Conservation (phyloP, 495 filamentous ascomycete species). For the Pyrenula aspistea region DNA sequence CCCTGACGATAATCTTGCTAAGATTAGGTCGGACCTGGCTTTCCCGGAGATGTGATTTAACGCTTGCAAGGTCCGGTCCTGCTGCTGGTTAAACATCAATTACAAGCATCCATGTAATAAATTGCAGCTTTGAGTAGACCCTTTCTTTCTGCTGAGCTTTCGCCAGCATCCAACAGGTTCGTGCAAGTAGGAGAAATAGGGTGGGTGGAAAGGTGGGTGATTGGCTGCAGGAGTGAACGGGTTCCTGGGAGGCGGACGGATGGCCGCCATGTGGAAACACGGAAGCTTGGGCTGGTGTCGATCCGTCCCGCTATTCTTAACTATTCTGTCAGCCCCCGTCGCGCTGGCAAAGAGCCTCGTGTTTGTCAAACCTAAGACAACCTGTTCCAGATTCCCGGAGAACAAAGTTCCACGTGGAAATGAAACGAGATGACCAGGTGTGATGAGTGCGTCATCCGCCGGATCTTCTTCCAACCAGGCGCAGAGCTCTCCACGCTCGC, state of each 20-base stretch:
- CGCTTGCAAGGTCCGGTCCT: neutral
- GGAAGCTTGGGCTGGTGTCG: neutral
- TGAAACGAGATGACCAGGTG: neutral
- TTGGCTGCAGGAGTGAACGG: too few species aligned
- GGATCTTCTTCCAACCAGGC: neutral
- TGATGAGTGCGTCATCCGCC: neutral
- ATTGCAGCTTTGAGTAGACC: too few species aligned
- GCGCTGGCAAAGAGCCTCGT: neutral
- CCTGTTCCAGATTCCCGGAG: too few species aligned
- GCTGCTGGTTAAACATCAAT: neutral
- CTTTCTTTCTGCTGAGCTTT: too few species aligned
- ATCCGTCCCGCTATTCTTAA: neutral
- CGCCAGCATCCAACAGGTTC: too few species aligned
- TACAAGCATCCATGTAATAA: too few species aligned
- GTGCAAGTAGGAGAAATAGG: too few species aligned
- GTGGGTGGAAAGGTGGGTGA: too few species aligned
- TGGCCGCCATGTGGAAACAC: neutral
- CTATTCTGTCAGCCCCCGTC: neutral
- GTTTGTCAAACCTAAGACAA: too few species aligned
- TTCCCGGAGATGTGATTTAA: neutral
- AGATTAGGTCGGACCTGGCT: neutral
- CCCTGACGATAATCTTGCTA: neutral
- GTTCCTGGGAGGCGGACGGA: neutral
- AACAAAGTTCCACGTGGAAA: too few species aligned
- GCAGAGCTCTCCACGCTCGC: neutral